These are phyloP conservation scores for barley (Hordeum vulgare) DNA, from an alignment of 176 grass and related monocot genomes.

Conservation along the genomic window DNA sequence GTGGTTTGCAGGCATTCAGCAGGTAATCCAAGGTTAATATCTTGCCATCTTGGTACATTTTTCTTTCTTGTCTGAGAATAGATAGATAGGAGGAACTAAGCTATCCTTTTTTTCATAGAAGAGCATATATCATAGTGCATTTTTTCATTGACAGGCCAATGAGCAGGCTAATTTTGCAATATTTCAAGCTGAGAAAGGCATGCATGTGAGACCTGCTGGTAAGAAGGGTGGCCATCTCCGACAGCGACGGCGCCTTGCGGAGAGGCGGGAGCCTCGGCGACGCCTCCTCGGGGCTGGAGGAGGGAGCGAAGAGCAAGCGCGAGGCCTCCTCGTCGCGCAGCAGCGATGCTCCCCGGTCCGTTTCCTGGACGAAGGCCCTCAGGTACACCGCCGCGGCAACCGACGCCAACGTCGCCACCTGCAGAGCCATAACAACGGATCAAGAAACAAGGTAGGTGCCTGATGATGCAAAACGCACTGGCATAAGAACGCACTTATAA, in stretches of 20 bases:
- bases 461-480: not conserved
- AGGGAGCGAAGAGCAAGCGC: constrained; percentile 26
- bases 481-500: not conserved
- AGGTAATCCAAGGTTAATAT: not conserved
- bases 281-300: constrained; percentile 23
- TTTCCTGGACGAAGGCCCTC: constrained; percentile 55
- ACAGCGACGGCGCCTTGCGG: constrained; percentile 37
- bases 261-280: constrained; percentile 37
- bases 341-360: constrained; percentile 21
- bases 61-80: not conserved
- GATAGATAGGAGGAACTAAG: not conserved
- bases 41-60: not conserved
- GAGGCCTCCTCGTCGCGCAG: constrained; percentile 34
- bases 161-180: not conserved
- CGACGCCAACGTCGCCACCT: constrained; percentile 31
- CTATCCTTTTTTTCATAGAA: not conserved
- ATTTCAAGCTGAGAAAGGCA: not conserved
- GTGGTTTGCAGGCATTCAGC: constrained; percentile 8
- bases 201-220: constrained; percentile 39
- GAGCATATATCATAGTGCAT: not conserved
- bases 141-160: not conserved
- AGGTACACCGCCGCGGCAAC: constrained; percentile 41
- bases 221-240: constrained; percentile 32
- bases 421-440: not conserved
- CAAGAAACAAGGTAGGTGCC: not conserved